Evolutionary conservation across 768 basidiomycete genomes (phyloP).

Genomic region (Trametes sanguinea): DNA sequence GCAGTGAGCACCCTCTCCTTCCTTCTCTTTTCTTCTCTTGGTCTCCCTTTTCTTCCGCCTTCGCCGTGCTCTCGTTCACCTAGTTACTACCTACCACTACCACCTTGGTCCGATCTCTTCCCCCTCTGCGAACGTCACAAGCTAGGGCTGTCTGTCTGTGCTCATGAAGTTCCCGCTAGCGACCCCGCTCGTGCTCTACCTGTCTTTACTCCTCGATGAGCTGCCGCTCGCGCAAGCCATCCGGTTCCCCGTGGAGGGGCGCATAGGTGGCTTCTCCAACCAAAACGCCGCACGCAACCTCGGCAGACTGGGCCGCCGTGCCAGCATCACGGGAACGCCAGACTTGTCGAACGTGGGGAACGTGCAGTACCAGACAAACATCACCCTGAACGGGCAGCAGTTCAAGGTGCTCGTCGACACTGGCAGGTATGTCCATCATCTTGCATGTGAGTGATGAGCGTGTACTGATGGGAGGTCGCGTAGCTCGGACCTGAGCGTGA

Average conservation of each 20-base stretch:
- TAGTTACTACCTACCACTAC: too few relatives aligned
- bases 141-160: not conserved
- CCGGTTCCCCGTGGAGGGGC: slow-evolving; percentile 22
- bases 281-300: not conserved
- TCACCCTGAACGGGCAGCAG: slow-evolving; percentile 30
- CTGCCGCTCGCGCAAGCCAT: slow-evolving; percentile 18
- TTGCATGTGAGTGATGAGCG: not conserved
- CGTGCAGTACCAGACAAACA: slow-evolving; percentile 32
- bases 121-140: too few relatives aligned
- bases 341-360: slow-evolving; percentile 30
- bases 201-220: slow-evolving; percentile 30
- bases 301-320: slow-evolving; percentile 24
- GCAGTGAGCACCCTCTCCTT: slow-evolving; percentile 8
- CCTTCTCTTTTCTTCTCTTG: slow-evolving; percentile 2
- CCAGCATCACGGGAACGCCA: slow-evolving; percentile 21
- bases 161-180: slow-evolving; percentile 26
- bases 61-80: too few relatives aligned
- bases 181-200: slow-evolving; percentile 27
- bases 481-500: slow-evolving; percentile 35
- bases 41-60: not conserved
- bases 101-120: too few relatives aligned
- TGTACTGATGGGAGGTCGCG: not conserved
- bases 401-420: slow-evolving; percentile 34
- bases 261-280: slow-evolving; percentile 9
- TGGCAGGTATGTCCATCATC: slow-evolving; percentile 30